Evolutionary conservation across 2,329 filamentous ascomycete genomes (phyloP).

Genomic region (Sporothrix curviconia): DNA sequence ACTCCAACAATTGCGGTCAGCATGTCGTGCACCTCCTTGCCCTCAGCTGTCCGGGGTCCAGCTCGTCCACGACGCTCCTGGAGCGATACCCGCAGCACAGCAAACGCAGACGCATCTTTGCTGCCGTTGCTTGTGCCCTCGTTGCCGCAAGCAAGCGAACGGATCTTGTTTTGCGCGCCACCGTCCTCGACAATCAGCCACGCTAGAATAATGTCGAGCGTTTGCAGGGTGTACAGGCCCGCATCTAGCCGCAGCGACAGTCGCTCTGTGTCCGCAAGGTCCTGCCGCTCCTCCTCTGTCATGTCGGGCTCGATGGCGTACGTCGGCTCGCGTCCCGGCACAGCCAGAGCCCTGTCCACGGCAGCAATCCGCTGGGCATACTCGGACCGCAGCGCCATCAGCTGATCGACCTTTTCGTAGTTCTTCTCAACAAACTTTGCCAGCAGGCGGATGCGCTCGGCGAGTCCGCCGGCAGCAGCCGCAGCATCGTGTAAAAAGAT

Average conservation of each 20-base stretch:
- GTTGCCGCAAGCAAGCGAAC: constrained; percentile 43
- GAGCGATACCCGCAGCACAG: constrained; percentile 59
- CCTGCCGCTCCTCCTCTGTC: constrained; percentile 52
- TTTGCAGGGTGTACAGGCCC: constrained; percentile 76
- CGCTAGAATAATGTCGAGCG: constrained; percentile 74
- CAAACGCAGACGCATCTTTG: constrained; percentile 60
- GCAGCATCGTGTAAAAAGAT: constrained; percentile 79
- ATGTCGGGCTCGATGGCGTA: constrained; percentile 41
- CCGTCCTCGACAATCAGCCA: constrained; percentile 89
- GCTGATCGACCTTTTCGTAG: constrained; percentile 73
- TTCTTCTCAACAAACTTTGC: constrained; percentile 96
- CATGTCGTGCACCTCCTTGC: constrained; percentile 53
- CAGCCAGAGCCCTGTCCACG: constrained; percentile 57
- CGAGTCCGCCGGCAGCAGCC: constrained; percentile 70
- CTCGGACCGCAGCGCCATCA: constrained; percentile 64
- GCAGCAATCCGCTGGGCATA: constrained; percentile 57
- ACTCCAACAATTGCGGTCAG: constrained; percentile 45
- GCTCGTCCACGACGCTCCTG: constrained; percentile 49
- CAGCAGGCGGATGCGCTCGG: constrained; percentile 70
- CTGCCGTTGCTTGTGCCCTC: constrained; percentile 36
- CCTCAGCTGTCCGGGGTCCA: constrained; percentile 48
- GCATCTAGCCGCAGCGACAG: constrained; percentile 72
- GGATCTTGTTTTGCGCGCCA: constrained; percentile 62
- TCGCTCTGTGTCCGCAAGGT: constrained; percentile 59
- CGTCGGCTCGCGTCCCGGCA: constrained; percentile 21